Percentiles rank a stretch among this genome's conserved stretches.
Conservation (phyloP, 2,329 filamentous ascomycete genomes). For the Aspergillus ruber region DNA sequence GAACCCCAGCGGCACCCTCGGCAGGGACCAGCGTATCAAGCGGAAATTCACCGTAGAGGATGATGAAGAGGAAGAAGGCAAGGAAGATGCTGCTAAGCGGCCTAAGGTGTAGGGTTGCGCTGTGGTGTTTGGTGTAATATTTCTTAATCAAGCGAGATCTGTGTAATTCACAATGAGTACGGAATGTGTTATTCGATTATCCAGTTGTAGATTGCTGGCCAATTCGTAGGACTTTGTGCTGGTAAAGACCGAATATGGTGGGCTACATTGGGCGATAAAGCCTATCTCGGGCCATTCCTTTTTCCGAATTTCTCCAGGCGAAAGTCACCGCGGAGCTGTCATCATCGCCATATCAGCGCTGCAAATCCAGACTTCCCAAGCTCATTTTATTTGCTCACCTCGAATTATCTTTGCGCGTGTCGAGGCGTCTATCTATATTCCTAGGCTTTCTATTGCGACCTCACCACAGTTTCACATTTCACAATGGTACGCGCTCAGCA, state of each 20-base stretch:
- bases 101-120: slow-evolving; percentile 21
- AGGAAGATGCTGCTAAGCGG: slow-evolving; percentile 22
- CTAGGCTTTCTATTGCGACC: neutral
- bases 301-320: slow-evolving; percentile 15
- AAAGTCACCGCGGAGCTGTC: neutral
- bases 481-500: neutral
- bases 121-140: neutral
- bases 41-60: slow-evolving; percentile 28
- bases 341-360: neutral
- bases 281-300: slow-evolving; percentile 15
- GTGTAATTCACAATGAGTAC: slow-evolving; percentile 3
- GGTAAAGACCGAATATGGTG: too few species aligned
- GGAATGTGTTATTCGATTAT: neutral
- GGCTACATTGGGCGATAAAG: neutral
- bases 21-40: slow-evolving; percentile 19
- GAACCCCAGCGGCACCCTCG: slow-evolving; percentile 7
- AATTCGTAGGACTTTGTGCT: too few species aligned
- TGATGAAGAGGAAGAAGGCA: slow-evolving; percentile 20
- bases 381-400: neutral
- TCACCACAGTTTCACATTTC: neutral
- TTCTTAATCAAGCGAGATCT: neutral
- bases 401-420: neutral
- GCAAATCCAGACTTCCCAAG: neutral
- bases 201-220: neutral
- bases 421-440: neutral